Base-by-base conservation (phyloP, 2,329 filamentous ascomycete species). In the Stylonectria norvegica region DNA sequence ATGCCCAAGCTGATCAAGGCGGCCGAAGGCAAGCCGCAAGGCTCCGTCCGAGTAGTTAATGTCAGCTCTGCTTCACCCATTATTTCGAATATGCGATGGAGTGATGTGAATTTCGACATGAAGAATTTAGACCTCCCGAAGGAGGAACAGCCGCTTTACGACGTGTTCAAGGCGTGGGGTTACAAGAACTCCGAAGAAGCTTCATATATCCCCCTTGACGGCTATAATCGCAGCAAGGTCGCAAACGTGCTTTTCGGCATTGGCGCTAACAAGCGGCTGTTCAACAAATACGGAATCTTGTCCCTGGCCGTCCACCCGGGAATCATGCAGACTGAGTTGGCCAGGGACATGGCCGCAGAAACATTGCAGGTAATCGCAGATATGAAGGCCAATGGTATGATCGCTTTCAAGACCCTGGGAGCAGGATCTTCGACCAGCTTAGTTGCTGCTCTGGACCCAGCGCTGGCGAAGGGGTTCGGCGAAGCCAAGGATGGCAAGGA, bases 91-190 rank as follows among this genome's bases (percentile, higher is more conserved):
- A 53, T 73, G 16, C 57, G 67, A 5, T 72, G 67, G 50, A 60
- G 62, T 36, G 70, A 74, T 50, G 61, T 57, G 28, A 69, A 70
- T 32, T 72, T 72, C 43, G 57, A 64, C 16, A 67, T 64, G 45
- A 36, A 20, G 34, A 52, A 50, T 42, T 41, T 43, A 25, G 47
- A 53, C 5, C 45, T 55, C 5, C 50, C 52, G 3, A 34, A 43
- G 5, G 40, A 17, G 2, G 53, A 57, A 31, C 45, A 51, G 41
- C 52, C 50, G 1, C 6, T 9, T 5, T 40, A 41, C 15, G n/a
- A 37, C 4, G 20, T 46, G 14, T 18, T 48, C 11, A 36, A 42
- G 20, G 27, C 4, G 2, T 57, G 47, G 47, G 50, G 47, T 5
- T 48, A 43, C 32, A 18, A 30, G 6, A 34, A 57, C 19, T 32